These are phyloP conservation scores for Microcyclospora pomicola DNA, from an alignment of 2,329 filamentous ascomycete species.

Conservation along the genomic window DNA sequence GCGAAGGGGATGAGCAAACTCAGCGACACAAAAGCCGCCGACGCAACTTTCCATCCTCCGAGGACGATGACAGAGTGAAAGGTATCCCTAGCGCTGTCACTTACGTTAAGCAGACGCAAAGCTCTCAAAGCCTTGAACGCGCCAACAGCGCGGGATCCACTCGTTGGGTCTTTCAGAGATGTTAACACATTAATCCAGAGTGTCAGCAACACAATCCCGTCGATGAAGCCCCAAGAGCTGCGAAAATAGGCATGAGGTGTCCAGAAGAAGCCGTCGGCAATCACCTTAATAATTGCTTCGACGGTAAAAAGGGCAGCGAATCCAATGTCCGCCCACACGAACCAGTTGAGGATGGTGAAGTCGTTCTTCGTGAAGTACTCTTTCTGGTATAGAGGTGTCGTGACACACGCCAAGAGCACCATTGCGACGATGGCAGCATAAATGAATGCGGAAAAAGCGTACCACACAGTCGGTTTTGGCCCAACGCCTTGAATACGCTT, in stretches of 20 bases:
- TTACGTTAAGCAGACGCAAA: conserved; percentile 81
- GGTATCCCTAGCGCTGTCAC: conserved; percentile 85
- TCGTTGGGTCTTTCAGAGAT: conserved; percentile 65
- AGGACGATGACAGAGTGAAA: conserved; percentile 94
- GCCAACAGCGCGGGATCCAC: conserved; percentile 78
- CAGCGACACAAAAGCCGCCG: conserved; percentile 83
- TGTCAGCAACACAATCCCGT: conserved; percentile 78
- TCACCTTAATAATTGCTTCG: conserved; percentile 80
- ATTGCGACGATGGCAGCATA: conserved; percentile 91
- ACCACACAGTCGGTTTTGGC: conserved; percentile 83
- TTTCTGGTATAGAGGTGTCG: conserved; percentile 86
- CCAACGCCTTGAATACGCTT: conserved; percentile 82
- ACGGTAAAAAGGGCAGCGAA: conserved; percentile 78
- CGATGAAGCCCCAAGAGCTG: conserved; percentile 93
- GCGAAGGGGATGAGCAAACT: conserved; percentile 92
- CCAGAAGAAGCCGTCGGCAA: conserved; percentile 91
- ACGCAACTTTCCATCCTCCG: conserved; percentile 86
- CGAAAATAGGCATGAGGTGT: conserved; percentile 95
- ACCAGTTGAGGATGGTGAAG: conserved; percentile 61
- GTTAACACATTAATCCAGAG: conserved; percentile 91
- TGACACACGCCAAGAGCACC: conserved; percentile 91
- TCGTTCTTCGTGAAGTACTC: conserved; percentile 48
- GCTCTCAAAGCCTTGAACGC: conserved; percentile 95
- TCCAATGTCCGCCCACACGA: conserved; percentile 81
- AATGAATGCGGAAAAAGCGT: conserved; percentile 81